Evolutionary conservation across 495 filamentous ascomycete species (phyloP).

Genomic region (Evansstolkia leycettana): DNA sequence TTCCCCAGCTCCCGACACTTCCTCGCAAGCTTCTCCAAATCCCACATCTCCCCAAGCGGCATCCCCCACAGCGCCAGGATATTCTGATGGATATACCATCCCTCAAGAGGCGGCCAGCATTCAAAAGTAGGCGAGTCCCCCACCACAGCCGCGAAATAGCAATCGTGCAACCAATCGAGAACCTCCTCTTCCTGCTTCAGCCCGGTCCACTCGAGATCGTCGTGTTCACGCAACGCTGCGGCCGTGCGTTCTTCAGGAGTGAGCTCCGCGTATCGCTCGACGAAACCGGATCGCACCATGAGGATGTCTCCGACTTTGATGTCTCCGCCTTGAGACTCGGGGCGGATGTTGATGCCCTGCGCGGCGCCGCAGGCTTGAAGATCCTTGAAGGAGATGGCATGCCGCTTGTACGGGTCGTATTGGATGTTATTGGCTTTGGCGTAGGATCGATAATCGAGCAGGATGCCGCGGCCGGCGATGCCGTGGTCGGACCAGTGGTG

Average conservation of each 20-base stretch:
- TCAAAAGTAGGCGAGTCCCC: slow-evolving; percentile 52
- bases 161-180: slow-evolving; percentile 53
- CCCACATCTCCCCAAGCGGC: slow-evolving; percentile 49
- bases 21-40: slow-evolving; percentile 38
- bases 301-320: slow-evolving; percentile 55
- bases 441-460: slow-evolving; percentile 38
- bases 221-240: slow-evolving; percentile 28
- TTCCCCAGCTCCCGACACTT: slow-evolving; percentile 37
- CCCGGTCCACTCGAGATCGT: slow-evolving; percentile 41
- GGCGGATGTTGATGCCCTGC: slow-evolving; percentile 30
- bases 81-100: slow-evolving; percentile 45
- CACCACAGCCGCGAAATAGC: slow-evolving; percentile 50
- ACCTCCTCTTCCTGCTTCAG: slow-evolving; percentile 44
- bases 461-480: slow-evolving; percentile 36
- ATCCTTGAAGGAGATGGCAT: slow-evolving; percentile 47
- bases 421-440: slow-evolving; percentile 25
- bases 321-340: slow-evolving; percentile 41
- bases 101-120: slow-evolving; percentile 44
- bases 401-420: slow-evolving; percentile 44
- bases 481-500: slow-evolving; percentile 33
- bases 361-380: slow-evolving; percentile 44
- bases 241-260: slow-evolving; percentile 23
- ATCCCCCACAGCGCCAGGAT: slow-evolving; percentile 53
- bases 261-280: slow-evolving; percentile 39
- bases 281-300: slow-evolving; percentile 54